Evolutionary conservation across 225 moss, liverwort and hornwort species (phyloP).

Genomic region (Physcomitrium patens): DNA sequence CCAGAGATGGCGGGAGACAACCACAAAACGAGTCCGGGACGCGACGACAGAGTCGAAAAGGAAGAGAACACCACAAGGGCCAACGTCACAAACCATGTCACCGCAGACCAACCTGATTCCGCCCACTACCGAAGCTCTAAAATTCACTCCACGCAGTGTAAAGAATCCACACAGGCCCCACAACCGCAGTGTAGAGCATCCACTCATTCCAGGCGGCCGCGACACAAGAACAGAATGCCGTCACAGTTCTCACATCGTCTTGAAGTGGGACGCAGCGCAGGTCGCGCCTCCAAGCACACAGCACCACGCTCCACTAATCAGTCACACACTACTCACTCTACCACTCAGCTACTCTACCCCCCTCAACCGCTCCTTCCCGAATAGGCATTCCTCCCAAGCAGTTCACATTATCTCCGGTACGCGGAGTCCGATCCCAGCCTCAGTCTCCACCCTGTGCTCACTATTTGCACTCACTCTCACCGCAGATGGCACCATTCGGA

Average conservation of each 20-base stretch:
- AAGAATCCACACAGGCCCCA: constrained; percentile 8
- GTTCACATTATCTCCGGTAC: constrained; percentile 6
- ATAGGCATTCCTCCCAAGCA: neutral
- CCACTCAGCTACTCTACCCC: neutral
- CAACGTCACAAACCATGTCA: constrained; percentile 9
- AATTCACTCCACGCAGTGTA: neutral
- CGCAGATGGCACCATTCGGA: too few species aligned
- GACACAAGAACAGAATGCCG: too few species aligned
- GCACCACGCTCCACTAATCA: neutral
- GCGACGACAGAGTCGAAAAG: neutral
- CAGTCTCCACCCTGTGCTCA: neutral
- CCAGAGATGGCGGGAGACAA: neutral
- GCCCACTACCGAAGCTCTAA: neutral
- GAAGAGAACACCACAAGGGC: neutral
- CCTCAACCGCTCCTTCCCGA: neutral
- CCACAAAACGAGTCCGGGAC: neutral
- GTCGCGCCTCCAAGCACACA: neutral
- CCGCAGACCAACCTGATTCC: constrained; percentile 15
- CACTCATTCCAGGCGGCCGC: neutral
- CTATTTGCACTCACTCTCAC: neutral
- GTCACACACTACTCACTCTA: neutral
- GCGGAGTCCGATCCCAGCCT: neutral
- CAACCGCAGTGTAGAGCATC: neutral
- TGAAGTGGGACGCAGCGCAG: neutral
- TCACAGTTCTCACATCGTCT: neutral